Percentiles rank a stretch among this genome's conserved stretches.
phyloP scores from a whole-genome alignment of 75 land plant species.

The Pinus taeda region DNA sequence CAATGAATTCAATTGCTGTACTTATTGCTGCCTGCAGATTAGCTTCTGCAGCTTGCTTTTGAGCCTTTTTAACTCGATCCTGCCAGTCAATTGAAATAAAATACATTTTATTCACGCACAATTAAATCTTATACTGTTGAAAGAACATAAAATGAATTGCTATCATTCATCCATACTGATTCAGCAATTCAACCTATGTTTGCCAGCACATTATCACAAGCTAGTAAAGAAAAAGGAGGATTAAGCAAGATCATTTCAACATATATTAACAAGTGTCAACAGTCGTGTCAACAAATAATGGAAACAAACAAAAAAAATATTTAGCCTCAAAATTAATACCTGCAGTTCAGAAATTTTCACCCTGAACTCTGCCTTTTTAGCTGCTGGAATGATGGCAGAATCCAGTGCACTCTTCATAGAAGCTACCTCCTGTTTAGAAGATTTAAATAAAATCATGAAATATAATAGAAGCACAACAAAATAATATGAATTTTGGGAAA shows the following conservation, averaged over 20 bases:
- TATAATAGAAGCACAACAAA: background rate
- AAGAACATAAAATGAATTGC: background rate
- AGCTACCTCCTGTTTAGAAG: constrained; percentile 63
- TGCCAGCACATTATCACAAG: too few relatives aligned
- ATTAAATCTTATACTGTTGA: background rate
- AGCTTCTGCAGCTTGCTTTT: constrained; percentile 73
- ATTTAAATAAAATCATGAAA: background rate
- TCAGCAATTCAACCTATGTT: too few relatives aligned
- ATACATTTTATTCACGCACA: background rate
- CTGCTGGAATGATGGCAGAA: constrained; percentile 70
- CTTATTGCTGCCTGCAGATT: constrained; percentile 69
- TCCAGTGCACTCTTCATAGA: constrained; percentile 66
- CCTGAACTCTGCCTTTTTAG: constrained; percentile 73
- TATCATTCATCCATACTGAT: background rate
- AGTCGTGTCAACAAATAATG: background rate
- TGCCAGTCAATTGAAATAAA: constrained; percentile 16
- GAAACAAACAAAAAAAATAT: background rate
- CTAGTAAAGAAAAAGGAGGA: too few relatives aligned
- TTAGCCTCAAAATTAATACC: constrained; percentile 32
- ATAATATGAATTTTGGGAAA: background rate
- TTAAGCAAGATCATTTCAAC: too few relatives aligned
- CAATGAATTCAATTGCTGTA: constrained; percentile 56
- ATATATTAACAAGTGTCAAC: too few relatives aligned
- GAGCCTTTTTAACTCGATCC: constrained; percentile 75
- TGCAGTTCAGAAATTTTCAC: constrained; percentile 52